phyloP scores from a whole-genome alignment of 2,329 filamentous ascomycete genomes.

The Claviceps sp. region DNA sequence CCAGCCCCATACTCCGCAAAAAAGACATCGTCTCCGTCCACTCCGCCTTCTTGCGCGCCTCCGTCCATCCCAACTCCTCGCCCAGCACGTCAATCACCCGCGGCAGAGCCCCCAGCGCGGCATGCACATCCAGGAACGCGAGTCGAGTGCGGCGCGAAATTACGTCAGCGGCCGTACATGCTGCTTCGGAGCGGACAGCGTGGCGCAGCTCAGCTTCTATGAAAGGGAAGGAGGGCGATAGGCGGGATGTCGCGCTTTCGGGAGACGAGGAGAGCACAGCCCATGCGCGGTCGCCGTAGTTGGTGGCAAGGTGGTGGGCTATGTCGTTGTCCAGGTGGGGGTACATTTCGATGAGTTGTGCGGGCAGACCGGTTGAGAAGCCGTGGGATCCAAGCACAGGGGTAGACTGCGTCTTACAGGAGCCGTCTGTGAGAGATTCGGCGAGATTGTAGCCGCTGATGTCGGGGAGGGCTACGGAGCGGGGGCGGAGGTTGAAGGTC shows the following conservation, averaged over 20 bases:
- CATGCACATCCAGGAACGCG: slow-evolving; percentile 64
- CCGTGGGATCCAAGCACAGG: slow-evolving; percentile 67
- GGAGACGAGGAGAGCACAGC: slow-evolving; percentile 40
- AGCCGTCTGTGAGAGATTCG: slow-evolving; percentile 44
- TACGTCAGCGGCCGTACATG: slow-evolving; percentile 58
- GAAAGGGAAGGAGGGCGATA: slow-evolving; percentile 55
- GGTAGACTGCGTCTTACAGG: slow-evolving; percentile 62
- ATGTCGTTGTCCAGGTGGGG: slow-evolving; percentile 21
- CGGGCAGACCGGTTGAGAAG: slow-evolving; percentile 27
- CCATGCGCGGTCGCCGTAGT: slow-evolving; percentile 50
- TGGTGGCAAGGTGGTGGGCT: slow-evolving; percentile 28
- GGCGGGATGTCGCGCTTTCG: slow-evolving; percentile 22
- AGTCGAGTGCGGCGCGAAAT: slow-evolving; percentile 57
- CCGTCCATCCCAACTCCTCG: slow-evolving; percentile 53
- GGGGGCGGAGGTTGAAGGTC: slow-evolving; percentile 46
- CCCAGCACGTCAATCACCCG: slow-evolving; percentile 59
- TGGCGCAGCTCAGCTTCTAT: slow-evolving; percentile 63
- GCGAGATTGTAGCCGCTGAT: slow-evolving; percentile 49
- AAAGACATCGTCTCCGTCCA: slow-evolving; percentile 40
- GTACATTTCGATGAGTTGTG: slow-evolving; percentile 24
- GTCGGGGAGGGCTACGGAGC: slow-evolving; percentile 40
- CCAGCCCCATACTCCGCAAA: slow-evolving; percentile 31
- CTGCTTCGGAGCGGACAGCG: slow-evolving; percentile 58
- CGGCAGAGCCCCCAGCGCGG: slow-evolving; percentile 55
- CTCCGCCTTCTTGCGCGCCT: slow-evolving; percentile 38